Evolutionary conservation across 2,329 filamentous ascomycete genomes (phyloP).

Genomic region (Ceratocystis harringtonii): DNA sequence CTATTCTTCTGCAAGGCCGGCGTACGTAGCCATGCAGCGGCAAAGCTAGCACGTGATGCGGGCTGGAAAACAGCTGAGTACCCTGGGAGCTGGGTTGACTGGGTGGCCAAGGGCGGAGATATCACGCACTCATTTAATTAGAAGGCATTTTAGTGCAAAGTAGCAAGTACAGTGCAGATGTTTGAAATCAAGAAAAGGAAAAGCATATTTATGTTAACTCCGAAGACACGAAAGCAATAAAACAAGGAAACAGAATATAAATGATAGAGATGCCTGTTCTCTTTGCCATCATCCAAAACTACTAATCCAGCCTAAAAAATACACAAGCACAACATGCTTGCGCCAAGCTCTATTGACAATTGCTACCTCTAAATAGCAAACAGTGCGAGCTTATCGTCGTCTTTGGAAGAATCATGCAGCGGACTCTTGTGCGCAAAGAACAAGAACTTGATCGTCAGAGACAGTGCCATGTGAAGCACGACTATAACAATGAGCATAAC

Average conservation of each 20-base stretch:
- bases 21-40: conserved; percentile 64
- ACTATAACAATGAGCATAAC: conserved; percentile 72
- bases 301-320: background rate
- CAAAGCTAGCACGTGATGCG: conserved; percentile 57
- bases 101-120: conserved; percentile 54
- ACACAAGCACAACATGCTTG: background rate
- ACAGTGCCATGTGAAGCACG: conserved; percentile 70
- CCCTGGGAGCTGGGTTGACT: conserved; percentile 66
- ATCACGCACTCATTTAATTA: conserved; percentile 19
- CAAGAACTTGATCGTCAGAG: conserved; percentile 86
- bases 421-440: conserved; percentile 80
- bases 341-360: background rate
- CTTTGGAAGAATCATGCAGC: conserved; percentile 6
- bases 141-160: background rate
- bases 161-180: background rate
- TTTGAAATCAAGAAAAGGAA: background rate
- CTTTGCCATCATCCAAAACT: background rate
- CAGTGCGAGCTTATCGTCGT: background rate
- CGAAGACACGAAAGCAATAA: background rate
- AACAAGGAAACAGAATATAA: background rate
- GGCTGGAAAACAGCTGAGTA: conserved; percentile 69
- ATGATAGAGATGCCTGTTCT: background rate
- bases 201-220: background rate
- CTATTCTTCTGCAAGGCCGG: conserved; percentile 93
- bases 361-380: background rate